These are phyloP conservation scores for Phytophthora quininea DNA, from an alignment of 352 stramenopile genomes.

Conservation along the genomic window DNA sequence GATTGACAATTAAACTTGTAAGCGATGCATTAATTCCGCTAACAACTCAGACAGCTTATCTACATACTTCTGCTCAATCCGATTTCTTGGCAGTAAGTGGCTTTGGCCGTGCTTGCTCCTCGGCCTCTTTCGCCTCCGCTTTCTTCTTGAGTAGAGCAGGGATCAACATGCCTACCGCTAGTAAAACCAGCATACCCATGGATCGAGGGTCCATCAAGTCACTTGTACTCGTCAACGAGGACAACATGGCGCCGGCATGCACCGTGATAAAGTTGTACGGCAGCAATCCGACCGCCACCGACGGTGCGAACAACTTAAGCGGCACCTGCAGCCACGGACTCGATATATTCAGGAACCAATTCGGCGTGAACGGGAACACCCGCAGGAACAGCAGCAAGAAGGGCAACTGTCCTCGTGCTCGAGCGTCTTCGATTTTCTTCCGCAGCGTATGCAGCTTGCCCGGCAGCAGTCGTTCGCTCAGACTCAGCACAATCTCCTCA, in stretches of 20 bases:
- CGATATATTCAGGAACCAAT: constrained; percentile 87
- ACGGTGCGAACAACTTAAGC: constrained; percentile 65
- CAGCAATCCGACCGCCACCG: constrained; percentile 71
- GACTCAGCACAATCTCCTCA: constrained; percentile 56
- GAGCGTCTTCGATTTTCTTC: constrained; percentile 58
- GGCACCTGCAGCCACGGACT: constrained; percentile 82
- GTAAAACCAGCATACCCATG: constrained; percentile 59
- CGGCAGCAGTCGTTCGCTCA: constrained; percentile 67
- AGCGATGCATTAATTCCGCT: too few relatives aligned
- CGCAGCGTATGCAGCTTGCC: constrained; percentile 62
- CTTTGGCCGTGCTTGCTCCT: constrained; percentile 1
- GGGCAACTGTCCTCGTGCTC: constrained; percentile 48
- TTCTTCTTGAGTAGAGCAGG: constrained; percentile 66
- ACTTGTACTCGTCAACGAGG: constrained; percentile 64
- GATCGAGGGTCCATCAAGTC: constrained; percentile 70
- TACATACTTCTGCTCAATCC: constrained; percentile 12
- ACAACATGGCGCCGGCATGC: constrained; percentile 77
- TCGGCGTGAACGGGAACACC: constrained; percentile 84
- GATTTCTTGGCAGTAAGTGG: constrained; percentile 26
- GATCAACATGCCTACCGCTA: constrained; percentile 72
- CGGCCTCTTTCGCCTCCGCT: constrained; percentile 7
- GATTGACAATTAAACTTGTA: neutral
- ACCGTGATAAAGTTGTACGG: constrained; percentile 88
- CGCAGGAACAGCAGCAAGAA: constrained; percentile 79
- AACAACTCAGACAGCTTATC: too few relatives aligned